Evolutionary conservation across 805 yeast genomes (phyloP).

Genomic region (Candida michaelii): DNA sequence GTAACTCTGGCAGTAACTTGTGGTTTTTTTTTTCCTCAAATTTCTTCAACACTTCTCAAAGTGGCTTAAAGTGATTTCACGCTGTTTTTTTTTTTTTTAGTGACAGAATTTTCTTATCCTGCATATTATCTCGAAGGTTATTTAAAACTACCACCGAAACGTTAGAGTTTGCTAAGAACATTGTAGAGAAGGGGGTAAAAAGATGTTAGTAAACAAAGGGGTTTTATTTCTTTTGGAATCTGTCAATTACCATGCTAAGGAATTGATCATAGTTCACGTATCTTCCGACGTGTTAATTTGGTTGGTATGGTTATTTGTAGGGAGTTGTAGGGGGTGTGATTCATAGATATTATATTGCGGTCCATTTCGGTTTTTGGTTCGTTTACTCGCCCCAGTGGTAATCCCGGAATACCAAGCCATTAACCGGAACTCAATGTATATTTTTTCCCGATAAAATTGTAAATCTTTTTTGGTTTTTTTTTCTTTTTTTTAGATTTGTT

Average conservation of each 20-base stretch:
- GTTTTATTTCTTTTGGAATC: neutral
- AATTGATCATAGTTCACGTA: too few species aligned
- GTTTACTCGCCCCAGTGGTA: neutral
- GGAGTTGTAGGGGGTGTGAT: too few species aligned
- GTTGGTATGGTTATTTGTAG: too few species aligned
- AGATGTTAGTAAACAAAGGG: neutral
- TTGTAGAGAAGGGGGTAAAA: too few species aligned
- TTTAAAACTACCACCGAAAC: conserved; percentile 1
- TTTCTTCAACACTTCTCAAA: conserved; percentile 8
- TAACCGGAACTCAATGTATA: conserved; percentile 1
- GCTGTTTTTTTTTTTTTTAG: conserved; percentile 5
- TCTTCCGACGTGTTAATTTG: too few species aligned
- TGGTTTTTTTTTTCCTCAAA: conserved; percentile 6
- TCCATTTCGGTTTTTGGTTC: neutral
- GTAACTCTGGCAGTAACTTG: neutral
- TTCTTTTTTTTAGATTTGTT: conserved; percentile 2
- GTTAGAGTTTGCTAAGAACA: neutral
- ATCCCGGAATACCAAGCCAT: neutral
- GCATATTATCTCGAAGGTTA: conserved; percentile 1
- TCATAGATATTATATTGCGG: too few species aligned
- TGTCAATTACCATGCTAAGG: too few species aligned
- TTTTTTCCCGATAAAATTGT: conserved; percentile 4
- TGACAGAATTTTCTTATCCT: conserved; percentile 4
- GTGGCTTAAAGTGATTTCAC: conserved; percentile 7
- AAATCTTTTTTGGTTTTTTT: conserved; percentile 1